phyloP scores from a whole-genome alignment of 1,139 yeast genomes.

The Blastobotrys malaysiensis region DNA sequence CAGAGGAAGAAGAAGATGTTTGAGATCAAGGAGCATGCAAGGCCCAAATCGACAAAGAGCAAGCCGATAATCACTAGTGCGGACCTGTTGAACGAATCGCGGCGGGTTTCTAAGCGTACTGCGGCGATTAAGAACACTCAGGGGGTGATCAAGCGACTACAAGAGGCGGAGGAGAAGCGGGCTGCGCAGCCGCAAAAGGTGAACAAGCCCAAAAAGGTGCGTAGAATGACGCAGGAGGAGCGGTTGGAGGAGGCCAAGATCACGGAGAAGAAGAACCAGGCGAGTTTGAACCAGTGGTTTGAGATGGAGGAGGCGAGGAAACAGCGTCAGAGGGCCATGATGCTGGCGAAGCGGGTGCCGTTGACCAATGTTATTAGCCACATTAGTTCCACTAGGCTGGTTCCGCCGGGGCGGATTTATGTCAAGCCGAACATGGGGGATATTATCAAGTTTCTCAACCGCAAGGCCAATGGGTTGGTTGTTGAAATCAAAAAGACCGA shows the following conservation, averaged over 20 bases:
- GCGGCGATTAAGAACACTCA: slow-evolving; percentile 76
- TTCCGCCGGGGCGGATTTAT: slow-evolving; percentile 25
- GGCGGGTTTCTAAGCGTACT: slow-evolving; percentile 74
- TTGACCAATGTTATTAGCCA: slow-evolving; percentile 53
- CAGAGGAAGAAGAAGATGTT: slow-evolving; percentile 27
- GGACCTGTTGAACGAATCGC: slow-evolving; percentile 49
- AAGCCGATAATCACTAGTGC: slow-evolving; percentile 26
- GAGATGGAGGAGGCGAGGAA: slow-evolving; percentile 83
- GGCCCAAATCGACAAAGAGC: slow-evolving; percentile 11
- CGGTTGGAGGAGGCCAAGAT: slow-evolving; percentile 76
- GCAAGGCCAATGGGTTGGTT: slow-evolving; percentile 15
- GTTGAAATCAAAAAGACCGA: no score
- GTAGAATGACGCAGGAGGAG: slow-evolving; percentile 74
- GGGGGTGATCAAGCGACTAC: slow-evolving; percentile 67
- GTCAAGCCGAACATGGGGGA: slow-evolving; percentile 19
- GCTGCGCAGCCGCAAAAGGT: slow-evolving; percentile 27
- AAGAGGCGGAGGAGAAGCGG: slow-evolving; percentile 64
- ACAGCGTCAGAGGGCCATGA: slow-evolving; percentile 66
- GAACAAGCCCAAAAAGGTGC: slow-evolving; percentile 25
- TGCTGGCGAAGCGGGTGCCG: slow-evolving; percentile 58
- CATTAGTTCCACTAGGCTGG: slow-evolving; percentile 34
- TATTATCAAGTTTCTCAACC: slow-evolving; percentile 10
- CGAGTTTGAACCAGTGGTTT: slow-evolving; percentile 67
- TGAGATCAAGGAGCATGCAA: slow-evolving; percentile 15
- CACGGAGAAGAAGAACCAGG: slow-evolving; percentile 72